These are phyloP conservation scores for Rhodotorula sp. DNA, from an alignment of 1,284 basidiomycete genomes.

Conservation along the genomic window DNA sequence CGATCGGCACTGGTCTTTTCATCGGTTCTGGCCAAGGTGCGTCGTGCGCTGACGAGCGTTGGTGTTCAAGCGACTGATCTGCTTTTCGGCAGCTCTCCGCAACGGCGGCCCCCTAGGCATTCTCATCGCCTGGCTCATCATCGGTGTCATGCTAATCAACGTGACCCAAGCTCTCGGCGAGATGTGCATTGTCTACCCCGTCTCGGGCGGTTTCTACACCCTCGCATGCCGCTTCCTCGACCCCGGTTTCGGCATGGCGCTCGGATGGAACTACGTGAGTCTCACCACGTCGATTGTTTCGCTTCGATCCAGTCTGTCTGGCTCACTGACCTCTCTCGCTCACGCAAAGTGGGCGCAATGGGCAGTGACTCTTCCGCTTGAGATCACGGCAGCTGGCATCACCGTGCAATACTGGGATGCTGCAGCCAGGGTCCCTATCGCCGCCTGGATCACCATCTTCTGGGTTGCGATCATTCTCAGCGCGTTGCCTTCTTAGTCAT, in stretches of 20 bases:
- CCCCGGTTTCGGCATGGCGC: slow-evolving; percentile 45
- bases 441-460: slow-evolving; percentile 49
- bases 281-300: slow-evolving; percentile 20
- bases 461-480: slow-evolving; percentile 31
- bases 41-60: not conserved
- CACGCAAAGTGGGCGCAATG: slow-evolving; percentile 45
- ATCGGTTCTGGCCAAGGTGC: slow-evolving; percentile 41
- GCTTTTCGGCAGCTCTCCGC: slow-evolving; percentile 47
- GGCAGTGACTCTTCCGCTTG: slow-evolving; percentile 52
- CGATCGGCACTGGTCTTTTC: slow-evolving; percentile 50
- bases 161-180: slow-evolving; percentile 49
- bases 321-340: not conserved
- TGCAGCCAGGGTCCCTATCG: slow-evolving; percentile 18
- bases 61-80: not conserved
- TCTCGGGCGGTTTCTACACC: slow-evolving; percentile 55
- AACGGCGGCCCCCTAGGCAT: slow-evolving; percentile 56
- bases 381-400: slow-evolving; percentile 47
- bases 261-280: slow-evolving; percentile 47
- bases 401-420: slow-evolving; percentile 40
- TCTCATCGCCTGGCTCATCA: slow-evolving; percentile 47
- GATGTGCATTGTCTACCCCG: slow-evolving; percentile 53
- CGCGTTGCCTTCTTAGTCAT: no score
- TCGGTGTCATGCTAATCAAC: slow-evolving; percentile 46
- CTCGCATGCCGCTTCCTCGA: slow-evolving; percentile 48
- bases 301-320: no score